These are phyloP conservation scores for Starmerella stellata DNA, from an alignment of 805 yeast species.

Conservation along the genomic window DNA sequence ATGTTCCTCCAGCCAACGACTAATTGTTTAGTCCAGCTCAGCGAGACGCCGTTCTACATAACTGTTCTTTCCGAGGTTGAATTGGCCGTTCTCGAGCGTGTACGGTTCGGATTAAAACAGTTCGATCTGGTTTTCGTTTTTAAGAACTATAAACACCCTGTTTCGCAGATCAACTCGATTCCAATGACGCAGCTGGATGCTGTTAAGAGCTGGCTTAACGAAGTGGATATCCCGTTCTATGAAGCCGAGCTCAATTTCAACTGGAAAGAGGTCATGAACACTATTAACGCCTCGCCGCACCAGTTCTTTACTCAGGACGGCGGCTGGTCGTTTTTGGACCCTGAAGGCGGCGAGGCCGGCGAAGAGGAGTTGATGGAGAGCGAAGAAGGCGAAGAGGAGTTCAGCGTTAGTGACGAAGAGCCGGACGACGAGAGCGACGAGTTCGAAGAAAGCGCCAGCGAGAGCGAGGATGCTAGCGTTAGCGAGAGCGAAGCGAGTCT, in stretches of 20 bases:
- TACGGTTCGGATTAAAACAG: constrained; percentile 89
- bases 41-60: constrained; percentile 89
- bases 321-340: constrained; percentile 89
- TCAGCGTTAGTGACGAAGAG: constrained; percentile 44
- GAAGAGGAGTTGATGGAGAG: constrained; percentile 38
- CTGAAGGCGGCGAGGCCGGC: constrained; percentile 48
- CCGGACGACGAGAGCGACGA: constrained; percentile 28
- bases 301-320: constrained; percentile 75
- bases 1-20: constrained; percentile 93
- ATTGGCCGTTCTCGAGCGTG: constrained; percentile 88
- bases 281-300: constrained; percentile 78
- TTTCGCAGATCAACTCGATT: constrained; percentile 81
- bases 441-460: constrained; percentile 20
- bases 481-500: constrained; percentile 20
- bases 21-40: constrained; percentile 83
- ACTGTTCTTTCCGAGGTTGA: constrained; percentile 83
- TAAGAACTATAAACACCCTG: constrained; percentile 76
- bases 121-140: constrained; percentile 93
- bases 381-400: constrained; percentile 49
- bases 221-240: constrained; percentile 85
- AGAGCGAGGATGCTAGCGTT: constrained; percentile 12
- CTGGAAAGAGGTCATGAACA: constrained; percentile 92
- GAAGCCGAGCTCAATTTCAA: constrained; percentile 92
- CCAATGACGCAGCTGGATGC: constrained; percentile 85
- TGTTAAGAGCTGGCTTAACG: constrained; percentile 92